These are phyloP conservation scores for Cladosporium phlei DNA, from an alignment of 2,329 filamentous ascomycete genomes.

Conservation along the genomic window DNA sequence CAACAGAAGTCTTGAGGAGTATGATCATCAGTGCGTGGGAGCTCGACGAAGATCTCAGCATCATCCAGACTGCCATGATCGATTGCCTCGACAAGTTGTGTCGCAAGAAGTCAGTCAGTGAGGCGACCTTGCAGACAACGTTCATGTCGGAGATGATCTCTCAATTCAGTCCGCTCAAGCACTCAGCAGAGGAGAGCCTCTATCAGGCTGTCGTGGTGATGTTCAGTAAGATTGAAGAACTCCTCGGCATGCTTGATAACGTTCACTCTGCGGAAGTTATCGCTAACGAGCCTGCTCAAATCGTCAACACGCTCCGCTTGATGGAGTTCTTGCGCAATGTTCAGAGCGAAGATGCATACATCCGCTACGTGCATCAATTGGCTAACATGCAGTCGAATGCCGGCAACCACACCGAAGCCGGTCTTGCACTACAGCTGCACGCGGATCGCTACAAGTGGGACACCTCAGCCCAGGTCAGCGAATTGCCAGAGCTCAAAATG, in stretches of 20 bases:
- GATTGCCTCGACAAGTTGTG: slow-evolving; percentile 87
- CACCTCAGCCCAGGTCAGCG: slow-evolving; percentile 59
- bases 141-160: slow-evolving; percentile 83
- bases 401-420: slow-evolving; percentile 79
- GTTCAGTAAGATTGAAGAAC: slow-evolving; percentile 79
- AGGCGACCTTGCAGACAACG: slow-evolving; percentile 85
- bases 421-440: slow-evolving; percentile 81
- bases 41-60: slow-evolving; percentile 81
- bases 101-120: slow-evolving; percentile 71
- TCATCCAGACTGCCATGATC: slow-evolving; percentile 94
- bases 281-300: slow-evolving; percentile 63
- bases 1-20: slow-evolving; percentile 87
- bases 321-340: slow-evolving; percentile 97
- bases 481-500: slow-evolving; percentile 69
- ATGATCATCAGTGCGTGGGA: slow-evolving; percentile 99
- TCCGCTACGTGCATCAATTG: slow-evolving; percentile 90
- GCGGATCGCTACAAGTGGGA: slow-evolving; percentile 94
- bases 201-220: slow-evolving; percentile 72
- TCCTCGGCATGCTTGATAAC: slow-evolving; percentile 83
- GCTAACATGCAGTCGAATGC: slow-evolving; percentile 70
- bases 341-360: slow-evolving; percentile 95
- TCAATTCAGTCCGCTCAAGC: slow-evolving; percentile 68
- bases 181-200: slow-evolving; percentile 65
- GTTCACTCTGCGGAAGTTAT: slow-evolving; percentile 73
- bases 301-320: slow-evolving; percentile 81